These are phyloP conservation scores for Beauveria brongniartii DNA, from an alignment of 2,329 filamentous ascomycete species.

Conservation along the genomic window DNA sequence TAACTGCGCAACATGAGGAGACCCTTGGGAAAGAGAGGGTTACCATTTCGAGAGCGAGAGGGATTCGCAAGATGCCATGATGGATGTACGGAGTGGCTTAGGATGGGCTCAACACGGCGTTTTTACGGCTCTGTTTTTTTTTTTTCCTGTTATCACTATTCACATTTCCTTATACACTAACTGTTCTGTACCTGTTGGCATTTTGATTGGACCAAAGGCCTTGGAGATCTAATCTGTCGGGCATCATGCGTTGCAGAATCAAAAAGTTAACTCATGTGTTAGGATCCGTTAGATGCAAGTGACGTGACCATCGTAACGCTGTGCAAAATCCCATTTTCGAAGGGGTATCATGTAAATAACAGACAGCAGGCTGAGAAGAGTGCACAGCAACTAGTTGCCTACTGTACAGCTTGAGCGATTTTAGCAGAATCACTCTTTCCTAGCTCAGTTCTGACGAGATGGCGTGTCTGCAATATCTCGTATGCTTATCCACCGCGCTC, in stretches of 20 bases:
- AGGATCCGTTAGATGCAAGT: neutral
- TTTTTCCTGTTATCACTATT: constrained; percentile 11
- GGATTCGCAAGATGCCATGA: constrained; percentile 1
- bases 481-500: neutral
- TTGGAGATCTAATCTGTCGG: neutral
- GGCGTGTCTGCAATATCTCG: neutral
- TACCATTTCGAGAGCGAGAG: neutral
- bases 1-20: constrained; percentile 11
- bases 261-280: neutral
- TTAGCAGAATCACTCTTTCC: neutral
- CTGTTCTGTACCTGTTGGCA: neutral
- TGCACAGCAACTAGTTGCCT: neutral
- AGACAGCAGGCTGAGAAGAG: neutral
- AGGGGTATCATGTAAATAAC: constrained; percentile 8
- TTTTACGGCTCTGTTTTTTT: constrained; percentile 13
- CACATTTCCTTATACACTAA: neutral
- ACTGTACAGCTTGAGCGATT: neutral
- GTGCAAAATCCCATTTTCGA: constrained; percentile 3
- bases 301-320: neutral
- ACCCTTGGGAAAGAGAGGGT: neutral
- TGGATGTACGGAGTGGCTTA: constrained; percentile 1
- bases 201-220: neutral
- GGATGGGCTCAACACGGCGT: constrained; percentile 13
- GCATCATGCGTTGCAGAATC: neutral
- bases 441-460: neutral